Percentiles rank a stretch among this genome's conserved stretches.
phyloP scores from a whole-genome alignment of 306 rosid species.

The Abrus precatorius region DNA sequence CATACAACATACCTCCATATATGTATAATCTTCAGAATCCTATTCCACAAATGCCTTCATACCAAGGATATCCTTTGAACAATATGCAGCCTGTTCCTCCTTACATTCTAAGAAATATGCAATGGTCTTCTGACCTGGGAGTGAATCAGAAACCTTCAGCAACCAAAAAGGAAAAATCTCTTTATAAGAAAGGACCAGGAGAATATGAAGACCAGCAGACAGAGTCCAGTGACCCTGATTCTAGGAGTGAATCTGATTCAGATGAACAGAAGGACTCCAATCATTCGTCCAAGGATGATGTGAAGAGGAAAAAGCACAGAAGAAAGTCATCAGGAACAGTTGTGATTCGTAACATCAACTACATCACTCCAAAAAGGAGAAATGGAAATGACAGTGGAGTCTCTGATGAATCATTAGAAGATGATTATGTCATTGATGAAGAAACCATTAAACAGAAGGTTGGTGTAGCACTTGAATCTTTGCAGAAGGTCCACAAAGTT shows the following conservation, averaged over 20 bases:
- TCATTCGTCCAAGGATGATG: slow-evolving; percentile 53
- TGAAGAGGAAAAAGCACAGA: slow-evolving; percentile 53
- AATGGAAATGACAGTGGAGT: slow-evolving; percentile 63
- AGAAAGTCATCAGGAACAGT: slow-evolving; percentile 68
- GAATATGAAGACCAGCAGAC: slow-evolving; percentile 56
- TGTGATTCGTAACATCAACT: slow-evolving; percentile 77
- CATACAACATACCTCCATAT: slow-evolving; percentile 58
- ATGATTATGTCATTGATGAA: slow-evolving; percentile 50
- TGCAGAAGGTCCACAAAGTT: slow-evolving; percentile 57
- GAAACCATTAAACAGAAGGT: slow-evolving; percentile 55
- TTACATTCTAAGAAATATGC: slow-evolving; percentile 60
- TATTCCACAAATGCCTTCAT: slow-evolving; percentile 59
- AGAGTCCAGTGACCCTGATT: slow-evolving; percentile 61
- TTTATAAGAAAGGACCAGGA: slow-evolving; percentile 47
- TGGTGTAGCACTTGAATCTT: slow-evolving; percentile 56
- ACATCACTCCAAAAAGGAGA: slow-evolving; percentile 71
- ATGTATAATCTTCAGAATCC: slow-evolving; percentile 61
- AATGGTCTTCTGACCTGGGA: slow-evolving; percentile 63
- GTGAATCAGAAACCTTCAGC: slow-evolving; percentile 55
- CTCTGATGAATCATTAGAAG: slow-evolving; percentile 61
- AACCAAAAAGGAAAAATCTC: slow-evolving; percentile 55
- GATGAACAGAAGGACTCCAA: slow-evolving; percentile 50
- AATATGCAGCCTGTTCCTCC: slow-evolving; percentile 65
- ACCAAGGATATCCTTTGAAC: slow-evolving; percentile 63
- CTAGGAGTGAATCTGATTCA: slow-evolving; percentile 56